Conservation (phyloP, 208 protist species). For the Leishmania braziliensis region DNA sequence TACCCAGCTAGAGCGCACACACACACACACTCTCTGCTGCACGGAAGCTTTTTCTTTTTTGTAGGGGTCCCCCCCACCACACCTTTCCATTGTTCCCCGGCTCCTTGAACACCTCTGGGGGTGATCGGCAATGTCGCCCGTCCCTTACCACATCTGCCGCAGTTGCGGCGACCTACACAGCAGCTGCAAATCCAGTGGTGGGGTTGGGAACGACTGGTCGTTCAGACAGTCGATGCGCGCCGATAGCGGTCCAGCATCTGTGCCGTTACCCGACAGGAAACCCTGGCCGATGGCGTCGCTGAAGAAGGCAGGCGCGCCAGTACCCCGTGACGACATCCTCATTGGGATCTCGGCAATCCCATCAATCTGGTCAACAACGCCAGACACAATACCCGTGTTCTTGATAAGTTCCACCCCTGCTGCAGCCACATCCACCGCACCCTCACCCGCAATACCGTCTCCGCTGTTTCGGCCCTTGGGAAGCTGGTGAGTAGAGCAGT, state of each 20-base stretch:
- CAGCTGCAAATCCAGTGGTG: slow-evolving; percentile 3
- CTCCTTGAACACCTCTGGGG: not conserved
- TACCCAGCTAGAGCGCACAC: not conserved
- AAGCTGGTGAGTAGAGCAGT: not conserved
- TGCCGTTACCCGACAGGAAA: slow-evolving; percentile 38
- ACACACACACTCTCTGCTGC: not conserved
- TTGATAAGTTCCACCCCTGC: not conserved
- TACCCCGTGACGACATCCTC: slow-evolving; percentile 9
- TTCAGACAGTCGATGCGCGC: slow-evolving; percentile 32
- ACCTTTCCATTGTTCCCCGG: not conserved
- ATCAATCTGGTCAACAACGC: slow-evolving; percentile 9
- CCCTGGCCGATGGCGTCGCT: slow-evolving; percentile 42
- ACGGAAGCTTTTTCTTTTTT: not conserved
- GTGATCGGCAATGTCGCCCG: not conserved
- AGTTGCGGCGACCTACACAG: not conserved
- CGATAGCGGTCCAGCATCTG: slow-evolving; percentile 32
- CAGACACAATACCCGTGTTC: slow-evolving; percentile 21
- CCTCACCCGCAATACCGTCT: not conserved
- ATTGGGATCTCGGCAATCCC: slow-evolving; percentile 9
- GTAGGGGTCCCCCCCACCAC: not conserved
- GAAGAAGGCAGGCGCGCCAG: slow-evolving; percentile 26
- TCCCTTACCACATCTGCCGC: slow-evolving; percentile 9
- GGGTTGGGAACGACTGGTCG: not conserved
- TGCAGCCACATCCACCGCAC: not conserved
- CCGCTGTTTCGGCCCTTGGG: not conserved